Evolutionary conservation across 2,329 filamentous ascomycete species (phyloP).

Genomic region (Pezicula carpinea): DNA sequence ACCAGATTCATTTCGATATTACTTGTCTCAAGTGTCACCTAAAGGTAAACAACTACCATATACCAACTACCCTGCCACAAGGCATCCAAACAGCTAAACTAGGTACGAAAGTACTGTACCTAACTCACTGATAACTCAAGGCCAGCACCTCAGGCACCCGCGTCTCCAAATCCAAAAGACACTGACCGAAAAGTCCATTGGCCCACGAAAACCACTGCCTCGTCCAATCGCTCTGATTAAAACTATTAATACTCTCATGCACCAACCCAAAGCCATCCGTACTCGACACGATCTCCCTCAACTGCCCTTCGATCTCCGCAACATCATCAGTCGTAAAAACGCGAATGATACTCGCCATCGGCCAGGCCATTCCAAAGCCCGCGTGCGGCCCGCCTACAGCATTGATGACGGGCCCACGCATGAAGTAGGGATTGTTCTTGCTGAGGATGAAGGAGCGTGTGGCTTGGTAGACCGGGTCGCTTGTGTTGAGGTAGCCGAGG

Average conservation of each 20-base stretch:
- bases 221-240: conserved; percentile 35
- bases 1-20: no score
- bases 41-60: no score
- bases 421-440: conserved; percentile 74
- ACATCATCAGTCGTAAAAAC: conserved; percentile 42
- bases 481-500: conserved; percentile 52
- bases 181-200: conserved; percentile 83
- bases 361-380: conserved; percentile 52
- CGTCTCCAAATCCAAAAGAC: conserved; percentile 68
- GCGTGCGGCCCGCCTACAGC: conserved; percentile 67
- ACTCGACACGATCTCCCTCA: conserved; percentile 23
- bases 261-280: conserved; percentile 36
- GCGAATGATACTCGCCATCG: conserved; percentile 50
- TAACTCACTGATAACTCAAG: conserved; percentile 41
- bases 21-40: no score
- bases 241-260: conserved; percentile 43
- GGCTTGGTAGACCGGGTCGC: conserved; percentile 68
- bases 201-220: conserved; percentile 74
- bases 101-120: not conserved
- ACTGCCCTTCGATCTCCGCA: conserved; percentile 25
- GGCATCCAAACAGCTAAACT: not conserved
- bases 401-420: conserved; percentile 48
- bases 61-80: not conserved
- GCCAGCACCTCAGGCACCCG: conserved; percentile 64
- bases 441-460: conserved; percentile 75